Evolutionary conservation across 352 stramenopile species (phyloP), one percentile per base, ranked within the genome.

Genomic region (Pythium myriotylum): DNA sequence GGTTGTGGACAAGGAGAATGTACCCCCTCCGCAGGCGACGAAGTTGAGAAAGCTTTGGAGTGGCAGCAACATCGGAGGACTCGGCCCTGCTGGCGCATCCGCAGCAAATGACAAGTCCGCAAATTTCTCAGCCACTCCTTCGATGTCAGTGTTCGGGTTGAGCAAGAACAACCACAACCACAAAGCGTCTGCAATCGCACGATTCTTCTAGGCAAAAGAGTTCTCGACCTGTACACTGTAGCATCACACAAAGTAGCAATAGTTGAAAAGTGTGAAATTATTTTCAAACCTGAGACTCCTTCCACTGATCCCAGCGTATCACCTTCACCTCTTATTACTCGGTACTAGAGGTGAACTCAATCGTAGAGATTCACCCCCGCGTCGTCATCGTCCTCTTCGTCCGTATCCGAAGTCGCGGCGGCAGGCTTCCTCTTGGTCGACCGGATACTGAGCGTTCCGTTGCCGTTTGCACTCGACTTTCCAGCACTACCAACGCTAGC

Each of bases 361-460:
- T 63, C 46, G 64, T 81, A 88, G 22, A 86, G 43, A 50, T 85
- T 77, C 58, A 79, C 73, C 32, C 49, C 49, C 1, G 20, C 41
- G 42, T 84, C 76, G 42, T 73, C 70, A 37, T 89, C 82, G 24
- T 93, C 83, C 50, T 91, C 81, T 40, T 91, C 84, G 53, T 91
- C 82, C 17, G 84, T 91, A 55, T 92, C 84, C 14, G 82, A 91
- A 13, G 75, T 79, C 16, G 66, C 73, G 32, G 73, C 45, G 12
- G 68, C 66, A 40, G 57, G 20, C 32, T 68, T 68, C 24, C 33
- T 22, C 23, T 51, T 68, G 19, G 74, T 53, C 24, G 80, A 79
- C 45, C 74, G 80, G 54, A 91, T 91, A 19, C 52, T 86, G 29
- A 91, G 78, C 5, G 29, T 35, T 46, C 78, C 78, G 27, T 74